Base-by-base conservation (phyloP, 164 flowering plant genomes). In the Aristolochia fimbriata region DNA sequence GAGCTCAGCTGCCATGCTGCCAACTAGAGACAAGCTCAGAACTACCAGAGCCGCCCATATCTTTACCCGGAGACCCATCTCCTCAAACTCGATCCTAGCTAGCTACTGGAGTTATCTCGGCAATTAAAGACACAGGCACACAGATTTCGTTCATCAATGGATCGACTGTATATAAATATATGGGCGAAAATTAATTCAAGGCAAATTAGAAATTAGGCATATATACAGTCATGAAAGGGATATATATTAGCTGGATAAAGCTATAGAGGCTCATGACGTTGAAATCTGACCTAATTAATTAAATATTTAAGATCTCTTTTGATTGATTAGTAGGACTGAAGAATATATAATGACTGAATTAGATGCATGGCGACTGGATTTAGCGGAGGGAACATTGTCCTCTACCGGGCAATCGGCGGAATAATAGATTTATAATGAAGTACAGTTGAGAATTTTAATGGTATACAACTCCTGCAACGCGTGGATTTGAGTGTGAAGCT, bases 1-100 rank as follows among this genome's bases (percentile, higher is more conserved):
- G 43, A 74, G 80, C 62, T 76, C 74, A 55, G 79, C 78, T 73
- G 69, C 74, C 47, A 65, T 50, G 19, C 56, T n/a, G 41, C 52
- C 54, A 60, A 54, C 61, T 11, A 51, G 47, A 65, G 62, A 57
- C 15, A 69, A 62, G 30, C 63, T 62, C 16, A 68, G 43, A n/a
- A n/a, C n/a, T 22, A 69, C 21, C 2, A 65, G 60, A 57, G 45
- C 31, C 6, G 70, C 15, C 57, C 48, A 51, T 13, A 45, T 24
- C 23, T 55, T 23, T 49, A 49, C 15, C 33, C 60, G 61, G 13
- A 25, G 45, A 16, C 57, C 49, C 73, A 66, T 70, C 14, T 51
- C 56, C 25, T 58, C 37, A 33, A 12, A 9, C 19, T n/a, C n/a
- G n/a, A n/a, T n/a, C n/a, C n/a, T n/a, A n/a, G n/a, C n/a, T n/a